Evolutionary conservation across 176 grass and related monocot species (phyloP).

Genomic region (Juncus effusus): DNA sequence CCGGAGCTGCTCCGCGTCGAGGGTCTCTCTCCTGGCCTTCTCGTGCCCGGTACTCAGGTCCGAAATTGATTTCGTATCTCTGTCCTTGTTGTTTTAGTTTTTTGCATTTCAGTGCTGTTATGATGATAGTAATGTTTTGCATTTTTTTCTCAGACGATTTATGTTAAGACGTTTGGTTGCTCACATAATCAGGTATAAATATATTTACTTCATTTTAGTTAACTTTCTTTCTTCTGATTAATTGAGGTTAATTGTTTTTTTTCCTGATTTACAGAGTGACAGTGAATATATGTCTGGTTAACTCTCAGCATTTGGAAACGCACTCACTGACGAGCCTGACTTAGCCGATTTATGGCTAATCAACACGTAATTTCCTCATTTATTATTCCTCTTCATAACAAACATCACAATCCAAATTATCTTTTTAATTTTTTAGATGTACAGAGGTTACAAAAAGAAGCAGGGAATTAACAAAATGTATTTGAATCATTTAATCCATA

Average conservation of each 20-base stretch:
- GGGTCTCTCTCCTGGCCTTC: conserved; percentile 25
- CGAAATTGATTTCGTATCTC: background rate
- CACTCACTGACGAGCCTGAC: conserved; percentile 65
- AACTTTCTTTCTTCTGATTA: background rate
- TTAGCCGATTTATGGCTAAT: conserved; percentile 94
- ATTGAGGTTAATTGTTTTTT: background rate
- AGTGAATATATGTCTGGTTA: conserved; percentile 96
- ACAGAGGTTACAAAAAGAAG: conserved; percentile 76
- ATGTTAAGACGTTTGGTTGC: conserved; percentile 90
- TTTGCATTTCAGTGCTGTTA: no score
- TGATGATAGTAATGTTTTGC: conserved; percentile 12
- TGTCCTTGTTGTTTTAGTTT: background rate
- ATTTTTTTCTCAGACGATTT: conserved; percentile 59
- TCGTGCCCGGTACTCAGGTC: conserved; percentile 82
- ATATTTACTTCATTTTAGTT: background rate
- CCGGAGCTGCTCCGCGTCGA: conserved; percentile 30
- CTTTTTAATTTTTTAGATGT: conserved; percentile 24
- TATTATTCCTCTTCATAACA: conserved; percentile 53
- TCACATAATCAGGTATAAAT: conserved; percentile 93
- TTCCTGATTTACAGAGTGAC: conserved; percentile 61
- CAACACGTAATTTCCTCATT: conserved; percentile 56
- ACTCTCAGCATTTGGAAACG: conserved; percentile 86
- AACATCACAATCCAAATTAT: conserved; percentile 56
- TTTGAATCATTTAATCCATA: conserved; percentile 92
- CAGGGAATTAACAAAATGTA: conserved; percentile 73